Base-by-base conservation (phyloP, 225 moss, liverwort and hornwort genomes). In the Sphagnum contortum region DNA sequence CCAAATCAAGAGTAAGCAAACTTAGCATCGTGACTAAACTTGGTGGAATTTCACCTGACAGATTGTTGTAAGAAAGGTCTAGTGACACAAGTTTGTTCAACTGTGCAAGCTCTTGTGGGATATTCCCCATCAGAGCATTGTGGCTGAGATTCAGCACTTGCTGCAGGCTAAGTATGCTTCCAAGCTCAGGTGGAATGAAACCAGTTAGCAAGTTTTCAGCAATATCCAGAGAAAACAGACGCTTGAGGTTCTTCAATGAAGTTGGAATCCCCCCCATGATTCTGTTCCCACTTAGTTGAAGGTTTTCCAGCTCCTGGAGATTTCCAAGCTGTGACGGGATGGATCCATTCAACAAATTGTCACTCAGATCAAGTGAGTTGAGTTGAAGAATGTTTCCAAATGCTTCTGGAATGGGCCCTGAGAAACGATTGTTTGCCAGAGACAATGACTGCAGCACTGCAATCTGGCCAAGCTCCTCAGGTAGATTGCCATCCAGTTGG, bases 31-130 rank as follows among this genome's bases (percentile, higher is more conserved):
- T 54, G 5, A 12, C 71, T 59, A 83, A 59, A 12, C 64, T 63
- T 8, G 68, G 7, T 9, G 79, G 83, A 9, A 83, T 66, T 4
- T 61, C 58, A 4, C 83, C 83, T 6, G 59, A 48, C 2, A 83
- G 66, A 2, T 57, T 45, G 60, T 83, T 83, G 62, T 83, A 62
- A 45, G 83, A 83, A 12, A 83, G 74, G 54, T 83, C 83, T 0
- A 83, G 74, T n/a, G 12, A 48, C 7, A 70, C 62, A 12, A 83
- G 57, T 46, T 74, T 79, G 62, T 70, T 62, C 6, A 83, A 63
- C 57, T 71, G 57, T 44, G 70, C 75, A 3, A 83, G 71, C 66
- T 68, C 66, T 8, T 59, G 44, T 11, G 83, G 79, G 9, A 83
- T 79, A 29, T 60, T 57, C 9, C 83, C 83, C 9, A 45, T 58